These are phyloP conservation scores for Camelina hispida DNA, from an alignment of 345 rosid genomes.

Conservation along the genomic window DNA sequence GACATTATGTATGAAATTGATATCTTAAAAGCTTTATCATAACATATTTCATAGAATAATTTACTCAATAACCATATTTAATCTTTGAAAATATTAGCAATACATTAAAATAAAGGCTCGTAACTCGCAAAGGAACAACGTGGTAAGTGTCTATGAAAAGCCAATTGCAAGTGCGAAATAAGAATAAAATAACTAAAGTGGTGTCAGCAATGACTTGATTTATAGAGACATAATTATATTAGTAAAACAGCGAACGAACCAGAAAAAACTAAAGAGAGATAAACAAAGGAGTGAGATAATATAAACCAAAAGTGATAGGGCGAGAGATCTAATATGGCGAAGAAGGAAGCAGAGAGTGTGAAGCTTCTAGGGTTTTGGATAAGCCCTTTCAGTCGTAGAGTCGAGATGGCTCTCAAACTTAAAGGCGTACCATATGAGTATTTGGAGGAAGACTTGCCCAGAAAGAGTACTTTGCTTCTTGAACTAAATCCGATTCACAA, in stretches of 20 bases:
- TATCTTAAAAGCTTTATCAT: background rate
- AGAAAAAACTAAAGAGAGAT: background rate
- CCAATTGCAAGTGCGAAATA: background rate
- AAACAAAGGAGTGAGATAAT: background rate
- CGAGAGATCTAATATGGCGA: conserved; percentile 18
- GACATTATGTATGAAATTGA: background rate
- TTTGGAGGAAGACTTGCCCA: conserved; percentile 46
- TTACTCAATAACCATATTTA: background rate
- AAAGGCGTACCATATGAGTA: conserved; percentile 49
- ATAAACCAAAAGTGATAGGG: background rate
- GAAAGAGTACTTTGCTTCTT: conserved; percentile 46
- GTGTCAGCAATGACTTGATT: background rate
- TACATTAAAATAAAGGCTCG: no score
- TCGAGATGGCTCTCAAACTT: conserved; percentile 47
- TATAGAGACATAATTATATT: background rate
- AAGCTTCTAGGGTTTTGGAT: conserved; percentile 50
- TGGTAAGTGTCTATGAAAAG: background rate
- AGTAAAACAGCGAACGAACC: background rate
- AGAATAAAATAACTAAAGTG: background rate
- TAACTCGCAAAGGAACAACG: background rate
- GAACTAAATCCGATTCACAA: conserved; percentile 50
- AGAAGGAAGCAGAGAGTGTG: conserved; percentile 33
- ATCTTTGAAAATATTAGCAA: no score
- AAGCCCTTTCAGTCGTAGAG: conserved; percentile 45
- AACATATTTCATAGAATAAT: background rate